These are phyloP conservation scores for Lotus japonicus DNA, from an alignment of 306 rosid genomes.

Conservation along the genomic window DNA sequence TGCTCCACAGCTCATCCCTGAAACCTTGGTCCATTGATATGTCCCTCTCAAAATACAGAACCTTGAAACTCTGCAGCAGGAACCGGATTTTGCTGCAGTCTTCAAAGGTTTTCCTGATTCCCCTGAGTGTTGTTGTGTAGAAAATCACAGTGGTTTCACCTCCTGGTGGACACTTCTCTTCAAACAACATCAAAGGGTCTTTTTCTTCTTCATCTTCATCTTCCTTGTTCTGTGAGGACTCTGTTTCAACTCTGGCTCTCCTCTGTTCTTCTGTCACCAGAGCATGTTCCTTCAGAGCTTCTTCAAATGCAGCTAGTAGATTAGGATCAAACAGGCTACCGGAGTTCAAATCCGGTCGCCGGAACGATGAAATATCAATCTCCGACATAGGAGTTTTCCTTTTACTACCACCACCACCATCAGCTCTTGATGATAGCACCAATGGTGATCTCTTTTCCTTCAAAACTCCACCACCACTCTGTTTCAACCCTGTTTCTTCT, in stretches of 20 bases:
- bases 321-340: conserved; percentile 77
- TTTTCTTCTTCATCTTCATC: not conserved
- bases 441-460: conserved; percentile 14
- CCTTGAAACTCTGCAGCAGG: conserved; percentile 65
- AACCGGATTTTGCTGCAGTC: conserved; percentile 71
- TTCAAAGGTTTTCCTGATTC: conserved; percentile 78
- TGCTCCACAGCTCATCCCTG: conserved; percentile 60
- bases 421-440: no score
- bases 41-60: conserved; percentile 62
- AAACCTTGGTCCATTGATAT: conserved; percentile 74
- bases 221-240: conserved; percentile 22
- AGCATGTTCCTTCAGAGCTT: conserved; percentile 47
- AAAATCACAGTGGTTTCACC: conserved; percentile 53
- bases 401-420: no score
- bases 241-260: conserved; percentile 20
- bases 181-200: conserved; percentile 39
- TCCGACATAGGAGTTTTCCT: conserved; percentile 30
- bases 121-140: conserved; percentile 75
- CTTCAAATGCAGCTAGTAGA: conserved; percentile 56
- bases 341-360: conserved; percentile 71
- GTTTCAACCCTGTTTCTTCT: conserved; percentile 17
- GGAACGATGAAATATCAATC: conserved; percentile 44
- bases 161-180: conserved; percentile 70
- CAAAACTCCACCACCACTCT: conserved; percentile 8
- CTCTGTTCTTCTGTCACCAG: conserved; percentile 42